Percentiles rank a stretch among this genome's conserved stretches.
Evolutionary conservation across 2,329 filamentous ascomycete genomes (phyloP).

Genomic region (Furcasterigmium sp.): DNA sequence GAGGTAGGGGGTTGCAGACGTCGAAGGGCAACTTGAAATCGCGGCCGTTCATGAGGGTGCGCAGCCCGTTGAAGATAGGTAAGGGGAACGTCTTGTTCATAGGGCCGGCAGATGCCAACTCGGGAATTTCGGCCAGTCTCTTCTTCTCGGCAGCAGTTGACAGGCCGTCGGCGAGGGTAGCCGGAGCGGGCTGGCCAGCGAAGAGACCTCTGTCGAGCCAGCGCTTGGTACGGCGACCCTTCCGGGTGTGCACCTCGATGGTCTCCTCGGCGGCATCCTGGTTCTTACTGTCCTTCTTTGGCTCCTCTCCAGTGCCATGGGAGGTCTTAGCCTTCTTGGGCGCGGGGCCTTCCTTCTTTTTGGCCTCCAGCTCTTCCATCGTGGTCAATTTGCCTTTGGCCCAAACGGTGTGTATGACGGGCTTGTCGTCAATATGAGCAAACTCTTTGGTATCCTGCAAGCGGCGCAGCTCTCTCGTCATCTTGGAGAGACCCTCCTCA

Average conservation of each 20-base stretch:
- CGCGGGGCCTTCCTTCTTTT: conserved; percentile 24
- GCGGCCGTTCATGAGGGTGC: conserved; percentile 63
- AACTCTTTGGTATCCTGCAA: conserved; percentile 61
- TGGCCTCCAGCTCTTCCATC: conserved; percentile 29
- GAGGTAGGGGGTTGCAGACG: conserved; percentile 80
- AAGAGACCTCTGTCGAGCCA: conserved; percentile 83
- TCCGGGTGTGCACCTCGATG: conserved; percentile 22
- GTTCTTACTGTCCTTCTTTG: conserved; percentile 13
- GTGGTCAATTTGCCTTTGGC: conserved; percentile 59
- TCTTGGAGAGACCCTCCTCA: conserved; percentile 39
- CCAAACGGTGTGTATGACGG: conserved; percentile 56
- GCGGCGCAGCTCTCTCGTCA: conserved; percentile 53
- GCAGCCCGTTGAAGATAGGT: conserved; percentile 73
- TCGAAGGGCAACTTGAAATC: conserved; percentile 90
- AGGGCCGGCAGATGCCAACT: conserved; percentile 38
- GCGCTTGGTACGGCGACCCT: conserved; percentile 56
- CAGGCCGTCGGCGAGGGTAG: conserved; percentile 42
- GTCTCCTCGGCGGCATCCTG: conserved; percentile 27
- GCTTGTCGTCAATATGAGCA: conserved; percentile 51
- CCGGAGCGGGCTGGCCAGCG: conserved; percentile 65
- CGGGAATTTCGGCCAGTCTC: conserved; percentile 39
- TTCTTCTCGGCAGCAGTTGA: conserved; percentile 43
- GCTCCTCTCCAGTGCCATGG: background rate
- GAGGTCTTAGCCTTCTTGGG: conserved; percentile 22
- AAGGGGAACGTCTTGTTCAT: conserved; percentile 60